Percentiles rank a stretch among this genome's conserved stretches.
phyloP scores from a whole-genome alignment of 2,329 filamentous ascomycete species.

The Graphium sp. region DNA sequence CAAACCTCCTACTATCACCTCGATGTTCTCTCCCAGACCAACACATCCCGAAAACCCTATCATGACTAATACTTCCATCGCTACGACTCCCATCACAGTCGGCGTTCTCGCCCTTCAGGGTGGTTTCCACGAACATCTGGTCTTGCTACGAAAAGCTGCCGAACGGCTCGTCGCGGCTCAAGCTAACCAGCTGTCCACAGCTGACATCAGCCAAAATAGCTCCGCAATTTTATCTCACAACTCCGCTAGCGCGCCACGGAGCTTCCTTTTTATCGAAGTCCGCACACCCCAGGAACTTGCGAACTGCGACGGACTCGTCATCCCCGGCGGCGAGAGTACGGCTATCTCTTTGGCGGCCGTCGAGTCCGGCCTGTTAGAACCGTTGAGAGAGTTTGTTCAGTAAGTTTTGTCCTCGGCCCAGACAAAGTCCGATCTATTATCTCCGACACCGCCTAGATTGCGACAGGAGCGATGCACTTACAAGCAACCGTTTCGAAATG shows the following conservation, averaged over 20 bases:
- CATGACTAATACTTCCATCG: no score
- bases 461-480: no score
- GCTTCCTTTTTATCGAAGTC: no score
- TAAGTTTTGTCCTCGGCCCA: constrained; percentile 30
- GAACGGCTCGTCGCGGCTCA: constrained; percentile 20
- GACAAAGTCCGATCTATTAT: no score
- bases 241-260: no score
- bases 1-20: no score
- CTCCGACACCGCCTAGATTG: neutral
- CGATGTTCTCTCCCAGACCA: no score
- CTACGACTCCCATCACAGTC: constrained; percentile 24
- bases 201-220: no score
- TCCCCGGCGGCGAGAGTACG: constrained; percentile 91
- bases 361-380: constrained; percentile 66
- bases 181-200: constrained; percentile 9
- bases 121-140: constrained; percentile 78
- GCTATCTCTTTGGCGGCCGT: constrained; percentile 79
- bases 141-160: constrained; percentile 55
- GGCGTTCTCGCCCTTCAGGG: constrained; percentile 70
- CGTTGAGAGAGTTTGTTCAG: constrained; percentile 82
- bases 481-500: no score
- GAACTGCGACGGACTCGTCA: constrained; percentile 65
- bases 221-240: no score
- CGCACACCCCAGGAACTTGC: constrained; percentile 57
- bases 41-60: no score